Percentiles rank a stretch among this genome's conserved stretches.
Evolutionary conservation across 2,329 filamentous ascomycete genomes (phyloP).

Genomic region (Scedosporium aurantiacum): DNA sequence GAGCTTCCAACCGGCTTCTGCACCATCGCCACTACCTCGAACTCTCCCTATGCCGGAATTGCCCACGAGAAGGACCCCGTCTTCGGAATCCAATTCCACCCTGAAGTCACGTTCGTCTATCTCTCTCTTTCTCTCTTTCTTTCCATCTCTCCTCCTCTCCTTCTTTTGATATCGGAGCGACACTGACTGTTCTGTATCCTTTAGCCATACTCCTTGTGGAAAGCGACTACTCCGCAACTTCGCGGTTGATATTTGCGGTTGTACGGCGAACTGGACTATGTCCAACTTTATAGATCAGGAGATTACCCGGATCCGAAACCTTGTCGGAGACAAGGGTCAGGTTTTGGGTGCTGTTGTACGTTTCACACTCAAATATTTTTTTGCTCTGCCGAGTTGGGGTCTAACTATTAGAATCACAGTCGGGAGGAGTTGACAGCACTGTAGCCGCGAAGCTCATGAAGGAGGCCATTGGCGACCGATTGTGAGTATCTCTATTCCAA

Average conservation of each 20-base stretch:
- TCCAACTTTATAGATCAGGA: slow-evolving; percentile 70
- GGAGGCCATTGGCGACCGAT: slow-evolving; percentile 71
- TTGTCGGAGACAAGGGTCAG: slow-evolving; percentile 73
- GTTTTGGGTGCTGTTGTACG: slow-evolving; percentile 40
- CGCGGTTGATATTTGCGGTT: slow-evolving; percentile 68
- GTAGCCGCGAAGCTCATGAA: slow-evolving; percentile 80
- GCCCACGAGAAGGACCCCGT: slow-evolving; percentile 59
- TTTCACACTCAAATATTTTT: not conserved
- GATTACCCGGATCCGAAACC: slow-evolving; percentile 64
- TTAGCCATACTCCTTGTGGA: slow-evolving; percentile 55
- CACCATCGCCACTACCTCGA: slow-evolving; percentile 62
- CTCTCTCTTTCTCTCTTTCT: not conserved
- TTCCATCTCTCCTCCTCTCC: too few relatives aligned
- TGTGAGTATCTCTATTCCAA: slow-evolving; percentile 27
- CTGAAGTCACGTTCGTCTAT: slow-evolving; percentile 48
- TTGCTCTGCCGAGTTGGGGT: slow-evolving; percentile 31
- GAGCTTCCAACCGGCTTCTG: slow-evolving; percentile 62
- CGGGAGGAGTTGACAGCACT: slow-evolving; percentile 80
- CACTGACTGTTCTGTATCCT: not conserved
- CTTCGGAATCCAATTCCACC: slow-evolving; percentile 79
- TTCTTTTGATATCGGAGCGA: too few relatives aligned
- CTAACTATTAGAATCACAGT: slow-evolving; percentile 14
- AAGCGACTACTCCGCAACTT: slow-evolving; percentile 71
- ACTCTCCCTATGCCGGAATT: slow-evolving; percentile 71
- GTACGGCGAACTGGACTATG: slow-evolving; percentile 75